Evolutionary conservation across 805 yeast species (phyloP), one percentile per base, ranked within the genome.

Genomic region (Nakazawaea wickerhamii): DNA sequence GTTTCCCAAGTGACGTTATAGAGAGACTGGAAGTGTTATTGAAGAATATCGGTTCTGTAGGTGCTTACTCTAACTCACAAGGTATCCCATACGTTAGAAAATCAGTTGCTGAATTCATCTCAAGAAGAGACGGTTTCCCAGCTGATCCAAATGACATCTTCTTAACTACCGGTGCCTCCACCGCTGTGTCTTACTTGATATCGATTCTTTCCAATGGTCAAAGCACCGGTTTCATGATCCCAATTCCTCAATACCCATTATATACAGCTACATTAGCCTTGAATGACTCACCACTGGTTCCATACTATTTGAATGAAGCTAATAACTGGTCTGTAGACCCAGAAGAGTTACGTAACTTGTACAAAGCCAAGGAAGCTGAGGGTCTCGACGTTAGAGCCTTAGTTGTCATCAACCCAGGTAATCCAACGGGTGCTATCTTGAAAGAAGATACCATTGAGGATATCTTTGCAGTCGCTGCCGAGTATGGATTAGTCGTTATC

Each of bases 231-330:
- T 85, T 69, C 57, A 65, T 95, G 63, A 89, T 93, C 50, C 99
- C 99, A 25, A 91, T 93, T 52, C 99, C 99, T 11, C 99, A 93
- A 67, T 93, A 93, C 60, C 99, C 99, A 3, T 73, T 93, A 47
- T 93, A 93, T 67, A 88, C 97, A 4, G 99, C 99, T n/a, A 73
- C 95, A 3, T 71, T 93, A 53, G 83, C 96, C 3, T 70, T 95
- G 55, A 84, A 84, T 57, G 78, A 84, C 54, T 79, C 96, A 17
- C 76, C 81, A 22, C 84, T 95, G 9, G 71, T 93, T 37, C 95
- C 96, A 14, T 93, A 93, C 65, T 87, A 76, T 56, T 69, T 93
- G 52, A 81, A 88, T 48, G 99, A 93, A 66, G 63, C 71, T 28
- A 69, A 79, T 27, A 75, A 79, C 51, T 93, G 99, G 99, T 78